Evolutionary conservation across 2,329 filamentous ascomycete species (phyloP).

Genomic region (Fusarium oxysporum): DNA sequence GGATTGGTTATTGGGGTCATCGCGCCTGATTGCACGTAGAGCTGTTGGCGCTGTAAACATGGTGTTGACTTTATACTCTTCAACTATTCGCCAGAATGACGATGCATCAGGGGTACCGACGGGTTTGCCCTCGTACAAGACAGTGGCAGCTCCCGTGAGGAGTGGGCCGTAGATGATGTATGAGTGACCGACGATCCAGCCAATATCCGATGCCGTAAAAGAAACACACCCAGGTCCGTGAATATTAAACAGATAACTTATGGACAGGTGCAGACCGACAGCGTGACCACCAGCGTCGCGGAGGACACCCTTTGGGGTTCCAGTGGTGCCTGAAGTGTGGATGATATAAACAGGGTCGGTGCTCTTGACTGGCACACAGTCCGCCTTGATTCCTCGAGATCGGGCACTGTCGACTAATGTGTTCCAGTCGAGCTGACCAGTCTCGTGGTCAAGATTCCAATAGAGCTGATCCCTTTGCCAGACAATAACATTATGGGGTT

Average conservation of each 20-base stretch:
- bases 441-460: conserved; percentile 78
- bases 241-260: conserved; percentile 85
- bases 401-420: conserved; percentile 77
- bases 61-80: conserved; percentile 85
- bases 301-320: conserved; percentile 84
- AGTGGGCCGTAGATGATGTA: conserved; percentile 93
- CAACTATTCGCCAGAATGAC: conserved; percentile 87
- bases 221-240: conserved; percentile 83
- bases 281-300: conserved; percentile 88
- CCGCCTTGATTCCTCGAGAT: conserved; percentile 74
- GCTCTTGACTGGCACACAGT: conserved; percentile 81
- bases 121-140: conserved; percentile 95
- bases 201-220: conserved; percentile 85
- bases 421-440: conserved; percentile 84
- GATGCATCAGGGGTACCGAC: conserved; percentile 89
- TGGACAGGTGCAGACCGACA: conserved; percentile 84
- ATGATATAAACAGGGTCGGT: conserved; percentile 90
- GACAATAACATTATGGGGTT: conserved; percentile 78
- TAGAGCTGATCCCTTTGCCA: conserved; percentile 84
- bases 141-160: conserved; percentile 84
- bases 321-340: conserved; percentile 87
- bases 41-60: conserved; percentile 91
- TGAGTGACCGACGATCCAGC: conserved; percentile 77
- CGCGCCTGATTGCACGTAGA: conserved; percentile 85
- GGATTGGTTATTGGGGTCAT: conserved; percentile 79